A percentile compares a stretch with the other conserved stretches of the same genome.
Conservation (phyloP, 1,284 basidiomycete species). For the Athelia psychrophila region DNA sequence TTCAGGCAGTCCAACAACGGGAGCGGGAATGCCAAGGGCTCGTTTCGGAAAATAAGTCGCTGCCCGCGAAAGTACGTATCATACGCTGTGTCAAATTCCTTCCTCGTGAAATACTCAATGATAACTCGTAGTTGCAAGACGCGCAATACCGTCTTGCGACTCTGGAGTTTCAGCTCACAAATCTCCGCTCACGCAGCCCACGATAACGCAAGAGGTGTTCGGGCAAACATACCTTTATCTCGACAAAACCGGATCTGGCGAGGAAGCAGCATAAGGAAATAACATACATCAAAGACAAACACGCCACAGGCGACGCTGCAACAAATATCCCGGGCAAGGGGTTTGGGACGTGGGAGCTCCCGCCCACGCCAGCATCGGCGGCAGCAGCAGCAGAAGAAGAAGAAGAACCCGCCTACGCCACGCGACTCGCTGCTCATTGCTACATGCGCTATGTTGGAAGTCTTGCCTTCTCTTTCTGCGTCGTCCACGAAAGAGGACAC, state of each 20-base stretch:
- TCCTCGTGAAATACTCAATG: not conserved
- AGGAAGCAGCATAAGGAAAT: not conserved
- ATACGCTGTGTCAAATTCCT: too few species aligned
- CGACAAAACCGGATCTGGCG: not conserved
- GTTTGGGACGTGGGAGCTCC: not conserved
- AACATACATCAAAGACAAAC: too few species aligned
- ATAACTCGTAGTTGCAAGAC: conserved; percentile 38
- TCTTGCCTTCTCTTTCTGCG: not conserved
- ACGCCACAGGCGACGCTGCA: conserved; percentile 4
- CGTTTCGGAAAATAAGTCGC: conserved; percentile 51
- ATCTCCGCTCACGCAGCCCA: conserved; percentile 52
- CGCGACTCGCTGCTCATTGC: conserved; percentile 58
- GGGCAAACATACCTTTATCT: not conserved
- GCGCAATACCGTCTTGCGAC: conserved; percentile 38
- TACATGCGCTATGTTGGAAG: conserved; percentile 56
- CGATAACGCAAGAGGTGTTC: not conserved
- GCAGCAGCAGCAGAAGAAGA: conserved; percentile 3
- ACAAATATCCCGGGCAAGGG: conserved; percentile 19
- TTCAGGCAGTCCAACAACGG: conserved; percentile 37
- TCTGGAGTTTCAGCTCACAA: conserved; percentile 50
- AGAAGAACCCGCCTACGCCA: conserved; percentile 31
- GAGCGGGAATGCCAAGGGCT: conserved; percentile 43
- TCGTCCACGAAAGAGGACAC: conserved; percentile 19
- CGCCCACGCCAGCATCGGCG: too few species aligned
- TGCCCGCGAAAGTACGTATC: conserved; percentile 50